A percentile compares a stretch with the other conserved stretches of the same genome.
phyloP scores from a whole-genome alignment of 2,329 filamentous ascomycete genomes.

The Aspergillus versicolor region DNA sequence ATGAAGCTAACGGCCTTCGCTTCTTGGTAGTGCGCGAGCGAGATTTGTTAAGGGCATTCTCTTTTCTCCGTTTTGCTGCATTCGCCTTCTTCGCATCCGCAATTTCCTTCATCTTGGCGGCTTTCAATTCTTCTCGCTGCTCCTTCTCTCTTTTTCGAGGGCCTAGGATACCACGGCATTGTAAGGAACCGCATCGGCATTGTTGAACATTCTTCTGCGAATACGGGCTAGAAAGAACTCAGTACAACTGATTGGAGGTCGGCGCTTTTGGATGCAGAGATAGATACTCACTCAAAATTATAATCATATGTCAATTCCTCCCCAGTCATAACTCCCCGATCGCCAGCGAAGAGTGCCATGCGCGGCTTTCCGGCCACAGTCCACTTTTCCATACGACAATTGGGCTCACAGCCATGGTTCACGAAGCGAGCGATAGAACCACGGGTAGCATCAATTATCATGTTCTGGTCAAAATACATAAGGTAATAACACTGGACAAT shows the following conservation, averaged over 20 bases:
- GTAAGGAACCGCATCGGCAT: constrained; percentile 61
- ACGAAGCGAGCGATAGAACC: constrained; percentile 97
- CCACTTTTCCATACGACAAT: constrained; percentile 98
- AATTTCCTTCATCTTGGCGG: constrained; percentile 26
- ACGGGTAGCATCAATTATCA: constrained; percentile 96
- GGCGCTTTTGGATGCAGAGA: background rate
- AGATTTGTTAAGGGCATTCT: constrained; percentile 17
- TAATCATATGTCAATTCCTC: constrained; percentile 96
- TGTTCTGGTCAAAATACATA: constrained; percentile 97
- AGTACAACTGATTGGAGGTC: constrained; percentile 4
- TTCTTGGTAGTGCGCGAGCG: constrained; percentile 28
- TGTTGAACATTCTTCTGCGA: constrained; percentile 63
- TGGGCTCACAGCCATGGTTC: constrained; percentile 95
- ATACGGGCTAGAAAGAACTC: constrained; percentile 45
- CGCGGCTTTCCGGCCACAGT: constrained; percentile 89
- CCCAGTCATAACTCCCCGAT: constrained; percentile 85
- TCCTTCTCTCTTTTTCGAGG: constrained; percentile 53
- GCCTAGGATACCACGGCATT: constrained; percentile 63
- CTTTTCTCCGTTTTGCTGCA: constrained; percentile 35
- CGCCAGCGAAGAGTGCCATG: constrained; percentile 94
- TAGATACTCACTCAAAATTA: constrained; percentile 61
- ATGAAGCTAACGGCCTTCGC: constrained; percentile 27
- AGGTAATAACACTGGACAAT: constrained; percentile 81
- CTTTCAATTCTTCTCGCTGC: constrained; percentile 28
- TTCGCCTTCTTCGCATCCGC: constrained; percentile 18